phyloP scores from a whole-genome alignment of 805 yeast species.

The Saccharomycopsis sp. region DNA sequence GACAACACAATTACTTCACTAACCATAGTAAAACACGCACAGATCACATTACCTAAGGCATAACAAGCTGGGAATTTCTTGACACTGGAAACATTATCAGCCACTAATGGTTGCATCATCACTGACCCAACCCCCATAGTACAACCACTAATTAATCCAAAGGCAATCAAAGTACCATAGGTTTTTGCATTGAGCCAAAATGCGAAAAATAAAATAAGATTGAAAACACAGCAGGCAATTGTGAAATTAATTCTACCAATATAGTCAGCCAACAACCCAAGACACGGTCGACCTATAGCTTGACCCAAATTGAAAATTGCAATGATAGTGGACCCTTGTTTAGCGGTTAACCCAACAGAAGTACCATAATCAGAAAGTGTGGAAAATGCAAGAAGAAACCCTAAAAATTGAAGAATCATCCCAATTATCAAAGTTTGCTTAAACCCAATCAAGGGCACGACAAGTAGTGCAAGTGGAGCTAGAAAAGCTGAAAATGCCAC shows the following conservation, averaged over 20 bases:
- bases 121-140: slow-evolving; percentile 38
- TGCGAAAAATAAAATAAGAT: slow-evolving; percentile 31
- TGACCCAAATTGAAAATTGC: slow-evolving; percentile 42
- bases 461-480: slow-evolving; percentile 48
- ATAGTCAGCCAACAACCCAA: slow-evolving; percentile 40
- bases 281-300: slow-evolving; percentile 41
- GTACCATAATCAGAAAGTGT: slow-evolving; percentile 42
- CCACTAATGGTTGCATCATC: slow-evolving; percentile 26
- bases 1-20: slow-evolving; percentile 29
- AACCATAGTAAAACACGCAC: slow-evolving; percentile 26
- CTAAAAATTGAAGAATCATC: slow-evolving; percentile 42
- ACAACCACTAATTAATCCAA: slow-evolving; percentile 37
- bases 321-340: slow-evolving; percentile 40
- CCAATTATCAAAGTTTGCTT: slow-evolving; percentile 44
- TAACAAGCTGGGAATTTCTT: slow-evolving; percentile 27
- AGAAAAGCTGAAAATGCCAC: slow-evolving; percentile 50
- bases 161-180: slow-evolving; percentile 35
- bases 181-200: slow-evolving; percentile 44
- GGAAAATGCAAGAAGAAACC: slow-evolving; percentile 46
- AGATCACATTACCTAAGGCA: slow-evolving; percentile 25
- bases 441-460: slow-evolving; percentile 45
- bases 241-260: slow-evolving; percentile 43
- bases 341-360: slow-evolving; percentile 38
- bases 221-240: slow-evolving; percentile 24
- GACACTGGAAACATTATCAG: slow-evolving; percentile 26